These are phyloP conservation scores for Colletotrichum plurivorum DNA, from an alignment of 2,329 filamentous ascomycete genomes.

Conservation along the genomic window DNA sequence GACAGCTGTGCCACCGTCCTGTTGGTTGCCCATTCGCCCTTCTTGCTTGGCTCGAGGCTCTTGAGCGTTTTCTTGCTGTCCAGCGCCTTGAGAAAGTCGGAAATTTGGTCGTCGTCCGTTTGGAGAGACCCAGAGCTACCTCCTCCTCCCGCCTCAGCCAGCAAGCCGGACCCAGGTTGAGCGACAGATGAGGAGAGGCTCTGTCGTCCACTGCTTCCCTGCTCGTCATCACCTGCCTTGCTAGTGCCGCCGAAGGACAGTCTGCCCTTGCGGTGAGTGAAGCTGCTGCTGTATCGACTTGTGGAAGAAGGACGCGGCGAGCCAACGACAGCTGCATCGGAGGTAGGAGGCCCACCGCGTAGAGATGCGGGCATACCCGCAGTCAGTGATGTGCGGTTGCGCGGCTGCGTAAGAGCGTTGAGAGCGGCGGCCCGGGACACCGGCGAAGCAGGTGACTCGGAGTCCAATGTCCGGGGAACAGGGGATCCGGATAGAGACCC, in stretches of 20 bases:
- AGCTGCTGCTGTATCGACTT: conserved; percentile 94
- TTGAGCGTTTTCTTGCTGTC: conserved; percentile 90
- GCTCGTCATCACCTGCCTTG: conserved; percentile 78
- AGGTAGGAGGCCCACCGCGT: conserved; percentile 73
- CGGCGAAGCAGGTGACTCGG: conserved; percentile 69
- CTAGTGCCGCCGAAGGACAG: conserved; percentile 83
- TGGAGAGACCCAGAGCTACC: conserved; percentile 77
- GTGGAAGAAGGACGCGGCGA: conserved; percentile 85
- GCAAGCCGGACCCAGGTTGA: conserved; percentile 83
- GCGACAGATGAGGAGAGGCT: conserved; percentile 78
- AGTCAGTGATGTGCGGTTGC: conserved; percentile 80
- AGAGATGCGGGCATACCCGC: conserved; percentile 83
- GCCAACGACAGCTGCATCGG: conserved; percentile 77
- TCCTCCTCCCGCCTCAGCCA: conserved; percentile 78
- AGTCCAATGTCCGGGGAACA: conserved; percentile 62
- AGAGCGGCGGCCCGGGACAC: conserved; percentile 63
- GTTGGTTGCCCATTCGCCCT: conserved; percentile 78
- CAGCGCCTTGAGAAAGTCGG: conserved; percentile 90
- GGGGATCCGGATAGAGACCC: conserved; percentile 95
- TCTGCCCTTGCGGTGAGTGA: conserved; percentile 85
- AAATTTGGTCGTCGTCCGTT: conserved; percentile 92
- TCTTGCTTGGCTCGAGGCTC: conserved; percentile 79
- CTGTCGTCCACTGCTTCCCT: conserved; percentile 84
- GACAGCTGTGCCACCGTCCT: conserved; percentile 84
- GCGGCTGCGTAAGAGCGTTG: conserved; percentile 68